Percentiles rank a stretch among this genome's conserved stretches.
Conservation (phyloP, 352 stramenopile species). For the Pythium folliculosum region DNA sequence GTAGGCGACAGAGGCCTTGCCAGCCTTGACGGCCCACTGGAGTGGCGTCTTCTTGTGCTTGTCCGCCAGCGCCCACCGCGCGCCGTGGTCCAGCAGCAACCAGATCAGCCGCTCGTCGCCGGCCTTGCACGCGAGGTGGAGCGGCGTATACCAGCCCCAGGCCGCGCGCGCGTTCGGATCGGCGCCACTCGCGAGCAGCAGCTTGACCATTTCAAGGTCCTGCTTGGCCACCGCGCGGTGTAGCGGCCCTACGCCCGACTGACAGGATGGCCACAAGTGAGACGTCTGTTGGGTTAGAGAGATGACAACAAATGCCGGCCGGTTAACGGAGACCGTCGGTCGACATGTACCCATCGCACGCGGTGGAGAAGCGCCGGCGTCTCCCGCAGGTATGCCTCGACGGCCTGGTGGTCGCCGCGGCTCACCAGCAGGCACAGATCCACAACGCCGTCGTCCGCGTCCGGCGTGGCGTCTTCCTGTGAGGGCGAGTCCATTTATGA, state of each 20-base stretch:
- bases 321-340: neutral
- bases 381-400: conserved; percentile 38
- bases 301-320: neutral
- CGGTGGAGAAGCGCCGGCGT: conserved; percentile 41
- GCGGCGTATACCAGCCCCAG: conserved; percentile 80
- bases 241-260: conserved; percentile 67
- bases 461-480: neutral
- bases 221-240: conserved; percentile 62
- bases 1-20: conserved; percentile 73
- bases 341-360: conserved; percentile 55
- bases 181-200: conserved; percentile 53
- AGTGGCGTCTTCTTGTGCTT: conserved; percentile 73
- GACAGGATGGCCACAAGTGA: neutral
- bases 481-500: neutral
- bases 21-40: conserved; percentile 67
- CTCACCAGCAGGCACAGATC: conserved; percentile 65
- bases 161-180: conserved; percentile 57
- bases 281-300: too few relatives aligned
- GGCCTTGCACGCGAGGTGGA: conserved; percentile 75
- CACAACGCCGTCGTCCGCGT: neutral
- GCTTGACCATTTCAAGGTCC: conserved; percentile 40
- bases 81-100: conserved; percentile 59
- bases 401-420: conserved; percentile 36
- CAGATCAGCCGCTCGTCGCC: conserved; percentile 66
- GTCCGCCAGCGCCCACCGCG: conserved; percentile 55